A percentile compares a stretch with the other conserved stretches of the same genome.
These are phyloP conservation scores for Beauveria sp. DNA, from an alignment of 2,329 filamentous ascomycete species.

Conservation along the genomic window DNA sequence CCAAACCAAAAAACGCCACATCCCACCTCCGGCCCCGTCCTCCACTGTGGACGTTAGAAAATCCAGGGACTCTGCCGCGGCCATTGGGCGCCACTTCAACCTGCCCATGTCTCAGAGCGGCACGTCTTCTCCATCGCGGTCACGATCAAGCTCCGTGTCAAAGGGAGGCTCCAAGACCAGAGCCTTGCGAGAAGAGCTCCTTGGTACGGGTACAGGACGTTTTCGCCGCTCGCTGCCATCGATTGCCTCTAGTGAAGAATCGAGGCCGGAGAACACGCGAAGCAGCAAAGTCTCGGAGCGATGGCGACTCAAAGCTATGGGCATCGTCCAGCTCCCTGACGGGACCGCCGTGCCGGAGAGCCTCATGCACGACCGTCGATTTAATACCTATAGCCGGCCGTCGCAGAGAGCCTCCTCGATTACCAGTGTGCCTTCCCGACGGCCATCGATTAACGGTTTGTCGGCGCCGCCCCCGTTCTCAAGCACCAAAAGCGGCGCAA, in stretches of 20 bases:
- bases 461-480: neutral
- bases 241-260: constrained; percentile 20
- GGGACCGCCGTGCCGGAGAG: constrained; percentile 46
- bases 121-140: constrained; percentile 14
- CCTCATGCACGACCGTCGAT: constrained; percentile 37
- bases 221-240: constrained; percentile 35
- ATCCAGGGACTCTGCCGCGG: constrained; percentile 12
- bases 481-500: neutral
- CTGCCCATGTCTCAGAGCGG: constrained; percentile 13
- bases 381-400: constrained; percentile 10
- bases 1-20: neutral
- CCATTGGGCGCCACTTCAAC: constrained; percentile 14
- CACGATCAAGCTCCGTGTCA: constrained; percentile 14
- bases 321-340: constrained; percentile 44
- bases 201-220: constrained; percentile 20
- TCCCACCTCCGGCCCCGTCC: constrained; percentile 17
- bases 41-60: neutral
- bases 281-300: constrained; percentile 34
- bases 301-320: constrained; percentile 42
- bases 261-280: constrained; percentile 19
- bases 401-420: neutral
- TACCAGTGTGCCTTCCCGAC: neutral
- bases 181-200: constrained; percentile 27
- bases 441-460: constrained; percentile 3
- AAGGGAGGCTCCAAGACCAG: constrained; percentile 26